Base-by-base conservation (phyloP, 768 basidiomycete species). In the Mycena albidolilacea region DNA sequence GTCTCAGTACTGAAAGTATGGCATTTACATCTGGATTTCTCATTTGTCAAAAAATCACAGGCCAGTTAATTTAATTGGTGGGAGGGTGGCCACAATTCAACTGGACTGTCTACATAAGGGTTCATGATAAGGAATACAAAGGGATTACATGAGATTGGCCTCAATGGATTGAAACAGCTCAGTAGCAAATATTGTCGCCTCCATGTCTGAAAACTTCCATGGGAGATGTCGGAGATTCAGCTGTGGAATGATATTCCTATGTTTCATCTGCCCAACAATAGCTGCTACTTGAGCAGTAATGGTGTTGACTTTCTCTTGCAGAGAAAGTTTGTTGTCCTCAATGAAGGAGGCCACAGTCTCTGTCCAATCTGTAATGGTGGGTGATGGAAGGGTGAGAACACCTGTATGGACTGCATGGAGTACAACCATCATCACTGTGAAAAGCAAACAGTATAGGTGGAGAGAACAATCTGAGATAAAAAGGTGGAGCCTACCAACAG, bases 301-400 rank as follows among this genome's bases (percentile, higher is more conserved):
- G 23, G 23, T 23, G 23, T 23, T 23, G 23, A 2, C 23, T 23
- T 23, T 23, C 23, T 23, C 23, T 23, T 23, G 23, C 23, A 23
- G 23, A 23, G 23, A 2, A 23, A 23, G n/a, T 55, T 55, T 55
- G 54, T 55, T 55, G 8, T 55, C 54, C 54, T 55, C 54, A 55
- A 55, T 15, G 15, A 55, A 55, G n/a, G 54, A 55, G 54, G 54
- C 54, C 23, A 55, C 30, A 6, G 54, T 55, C 54, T 55, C n/a
- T 9, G 23, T 55, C 54, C 54, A 55, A 55, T 55, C 23, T 8
- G 21, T 55, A 55, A n/a, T 5, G 54, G 54, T 55, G 14, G n/a
- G 54, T 21, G 54, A 55, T 23, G 14, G n/a, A 55, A 30, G 23
- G 30, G 54, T 55, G 54, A 55, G 54, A 55, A 55, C 54, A 55